Evolutionary conservation across 176 grass and related monocot species (phyloP).

Genomic region (Raddia guianensis): DNA sequence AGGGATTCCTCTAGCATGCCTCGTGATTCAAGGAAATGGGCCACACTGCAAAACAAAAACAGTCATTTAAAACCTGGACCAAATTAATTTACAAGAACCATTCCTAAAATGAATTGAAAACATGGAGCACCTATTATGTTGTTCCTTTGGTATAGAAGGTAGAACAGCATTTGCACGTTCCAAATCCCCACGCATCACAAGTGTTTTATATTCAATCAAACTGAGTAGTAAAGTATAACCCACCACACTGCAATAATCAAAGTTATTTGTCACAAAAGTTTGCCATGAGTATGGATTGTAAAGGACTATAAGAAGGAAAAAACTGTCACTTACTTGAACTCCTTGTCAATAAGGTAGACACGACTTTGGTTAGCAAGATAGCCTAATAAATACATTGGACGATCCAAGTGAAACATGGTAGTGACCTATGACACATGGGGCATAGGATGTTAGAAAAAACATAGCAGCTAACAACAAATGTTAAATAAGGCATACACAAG

Average conservation of each 20-base stretch:
- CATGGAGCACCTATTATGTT: constrained; percentile 53
- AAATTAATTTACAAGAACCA: constrained; percentile 11
- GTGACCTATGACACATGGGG: constrained; percentile 50
- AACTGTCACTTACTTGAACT: constrained; percentile 54
- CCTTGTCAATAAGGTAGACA: constrained; percentile 73
- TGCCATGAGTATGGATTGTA: neutral
- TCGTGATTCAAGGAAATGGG: constrained; percentile 75
- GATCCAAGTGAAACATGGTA: constrained; percentile 78
- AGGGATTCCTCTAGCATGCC: constrained; percentile 86
- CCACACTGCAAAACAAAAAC: constrained; percentile 52
- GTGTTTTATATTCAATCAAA: constrained; percentile 92
- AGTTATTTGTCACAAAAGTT: constrained; percentile 33
- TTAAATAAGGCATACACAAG: neutral
- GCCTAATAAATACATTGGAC: constrained; percentile 72
- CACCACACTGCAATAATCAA: constrained; percentile 63
- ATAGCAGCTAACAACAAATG: constrained; percentile 5
- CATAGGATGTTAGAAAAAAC: neutral
- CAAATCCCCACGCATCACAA: constrained; percentile 83
- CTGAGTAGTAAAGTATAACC: constrained; percentile 84
- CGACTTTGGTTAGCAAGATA: constrained; percentile 74
- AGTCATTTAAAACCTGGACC: neutral
- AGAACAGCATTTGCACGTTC: constrained; percentile 67
- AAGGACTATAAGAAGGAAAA: neutral
- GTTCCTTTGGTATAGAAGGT: constrained; percentile 67
- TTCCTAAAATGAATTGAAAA: neutral